Base-by-base conservation (phyloP, 1,284 basidiomycete species). In the Leucoagaricus sp. region DNA sequence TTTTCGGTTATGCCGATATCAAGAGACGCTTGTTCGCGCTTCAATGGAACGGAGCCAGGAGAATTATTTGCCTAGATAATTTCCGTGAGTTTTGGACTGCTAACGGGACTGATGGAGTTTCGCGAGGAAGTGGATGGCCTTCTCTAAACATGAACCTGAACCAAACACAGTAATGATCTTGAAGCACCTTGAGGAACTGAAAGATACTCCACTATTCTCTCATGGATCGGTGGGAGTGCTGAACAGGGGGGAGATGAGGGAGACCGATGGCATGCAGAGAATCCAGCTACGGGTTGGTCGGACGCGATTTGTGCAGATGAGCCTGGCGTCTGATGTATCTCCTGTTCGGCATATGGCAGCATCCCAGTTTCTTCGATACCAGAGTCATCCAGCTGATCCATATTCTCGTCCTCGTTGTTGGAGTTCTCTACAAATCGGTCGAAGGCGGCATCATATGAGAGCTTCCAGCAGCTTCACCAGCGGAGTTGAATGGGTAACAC, bases 51-150 rank as follows among this genome's bases (percentile, higher is more conserved):
- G 4, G 45, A 23, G 19, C 53, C 53, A 12, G 53, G 53, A 0
- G 46, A 45, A 28, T 48, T 25, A 17, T 55, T 56, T 13, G 23
- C 46, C 17, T 50, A 25, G n/a, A 45, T 49, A 21, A 50, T 56
- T 25, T 45, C 45, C 48, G 45, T 56, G 25, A 49, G 36, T 33
- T 26, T 54, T 6, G 53, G 34, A 19, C 46, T 42, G 19, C 46
- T 49, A n/a, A 46, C 33, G n/a, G 54, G 31, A 7, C 31, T 56
- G 7, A 29, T 40, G 2, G 38, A 23, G 48, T 45, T 21, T 42
- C 48, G 19, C 29, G 47, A 15, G 17, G 40, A 15, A 13, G n/a
- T 19, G 33, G 54, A 25, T 6, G 3, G 7, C 9, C 4, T 19
- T 21, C 33, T 25, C 26, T 29, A 17, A 38, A 6, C 41, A 13